These are phyloP conservation scores for Globisporangium rhizosaccharum DNA, from an alignment of 352 stramenopile genomes.

Conservation along the genomic window DNA sequence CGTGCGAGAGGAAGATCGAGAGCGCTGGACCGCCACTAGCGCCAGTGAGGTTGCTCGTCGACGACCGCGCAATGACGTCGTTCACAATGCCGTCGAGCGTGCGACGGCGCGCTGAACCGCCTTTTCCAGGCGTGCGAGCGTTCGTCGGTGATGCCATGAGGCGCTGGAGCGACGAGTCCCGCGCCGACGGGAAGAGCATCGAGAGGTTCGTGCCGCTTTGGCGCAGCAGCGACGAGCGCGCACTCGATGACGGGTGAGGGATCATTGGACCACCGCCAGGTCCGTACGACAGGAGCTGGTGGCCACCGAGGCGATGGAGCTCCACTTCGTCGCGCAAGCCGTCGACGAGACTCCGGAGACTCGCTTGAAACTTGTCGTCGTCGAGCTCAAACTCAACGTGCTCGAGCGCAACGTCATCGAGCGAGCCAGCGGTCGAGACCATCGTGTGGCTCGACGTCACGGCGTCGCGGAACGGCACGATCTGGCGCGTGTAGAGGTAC, in stretches of 20 bases:
- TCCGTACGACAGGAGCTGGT: slow-evolving; percentile 14
- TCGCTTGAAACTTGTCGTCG: slow-evolving; percentile 59
- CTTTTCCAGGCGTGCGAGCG: not conserved
- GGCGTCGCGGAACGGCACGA: slow-evolving; percentile 64
- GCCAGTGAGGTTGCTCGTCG: not conserved
- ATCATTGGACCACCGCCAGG: slow-evolving; percentile 15
- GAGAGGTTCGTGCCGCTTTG: slow-evolving; percentile 8
- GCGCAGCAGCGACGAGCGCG: slow-evolving; percentile 8
- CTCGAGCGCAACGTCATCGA: slow-evolving; percentile 15
- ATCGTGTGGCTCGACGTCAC: slow-evolving; percentile 42
- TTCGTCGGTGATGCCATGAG: slow-evolving; percentile 4
- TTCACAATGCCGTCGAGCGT: slow-evolving; percentile 55
- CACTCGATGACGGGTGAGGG: slow-evolving; percentile 6
- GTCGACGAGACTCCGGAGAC: slow-evolving; percentile 62
- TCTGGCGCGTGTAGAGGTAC: slow-evolving; percentile 74
- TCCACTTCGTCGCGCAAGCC: slow-evolving; percentile 74
- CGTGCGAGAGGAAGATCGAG: slow-evolving; percentile 75
- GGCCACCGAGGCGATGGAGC: slow-evolving; percentile 40
- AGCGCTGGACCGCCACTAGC: slow-evolving; percentile 14
- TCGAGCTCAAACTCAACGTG: slow-evolving; percentile 50
- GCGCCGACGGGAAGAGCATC: slow-evolving; percentile 10
- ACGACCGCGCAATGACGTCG: slow-evolving; percentile 34
- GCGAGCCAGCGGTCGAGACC: slow-evolving; percentile 11
- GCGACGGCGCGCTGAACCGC: slow-evolving; percentile 5
- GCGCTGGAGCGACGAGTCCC: slow-evolving; percentile 6